Conservation (phyloP, 2,329 filamentous ascomycete genomes). For the Clarireedia paspali region DNA sequence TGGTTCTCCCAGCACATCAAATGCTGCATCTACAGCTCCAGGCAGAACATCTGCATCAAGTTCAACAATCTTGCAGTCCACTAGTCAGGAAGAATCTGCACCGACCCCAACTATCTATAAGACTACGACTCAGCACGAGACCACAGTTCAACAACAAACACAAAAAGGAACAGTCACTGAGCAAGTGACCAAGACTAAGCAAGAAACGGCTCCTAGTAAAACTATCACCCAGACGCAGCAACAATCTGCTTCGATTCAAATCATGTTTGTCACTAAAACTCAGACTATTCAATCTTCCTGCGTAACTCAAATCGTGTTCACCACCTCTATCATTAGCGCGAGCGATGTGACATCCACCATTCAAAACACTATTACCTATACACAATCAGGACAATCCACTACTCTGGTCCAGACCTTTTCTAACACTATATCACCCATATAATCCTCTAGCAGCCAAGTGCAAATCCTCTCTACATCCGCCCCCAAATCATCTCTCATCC, state of each 20-base stretch:
- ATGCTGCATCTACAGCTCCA: neutral
- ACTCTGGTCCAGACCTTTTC: neutral
- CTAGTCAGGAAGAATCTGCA: slow-evolving; percentile 1
- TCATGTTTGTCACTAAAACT: neutral
- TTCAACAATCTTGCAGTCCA: slow-evolving; percentile 13
- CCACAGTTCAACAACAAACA: neutral
- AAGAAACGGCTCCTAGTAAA: neutral
- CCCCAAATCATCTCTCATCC: neutral
- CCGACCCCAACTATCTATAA: neutral
- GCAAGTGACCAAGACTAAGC: neutral
- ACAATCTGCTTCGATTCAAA: neutral
- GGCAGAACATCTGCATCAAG: slow-evolving; percentile 1
- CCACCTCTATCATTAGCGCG: neutral
- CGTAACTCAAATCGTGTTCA: neutral
- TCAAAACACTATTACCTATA: too few relatives aligned
- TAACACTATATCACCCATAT: neutral
- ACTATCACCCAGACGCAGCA: neutral
- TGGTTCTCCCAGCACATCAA: neutral
- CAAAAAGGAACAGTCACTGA: neutral
- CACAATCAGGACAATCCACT: too few relatives aligned
- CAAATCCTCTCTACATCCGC: neutral
- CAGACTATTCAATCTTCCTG: neutral
- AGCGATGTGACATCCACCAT: too few relatives aligned
- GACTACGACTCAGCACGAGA: neutral
- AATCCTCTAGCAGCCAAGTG: neutral